Base-by-base conservation (phyloP, 257 asterid species). In the Solanum phureja region DNA sequence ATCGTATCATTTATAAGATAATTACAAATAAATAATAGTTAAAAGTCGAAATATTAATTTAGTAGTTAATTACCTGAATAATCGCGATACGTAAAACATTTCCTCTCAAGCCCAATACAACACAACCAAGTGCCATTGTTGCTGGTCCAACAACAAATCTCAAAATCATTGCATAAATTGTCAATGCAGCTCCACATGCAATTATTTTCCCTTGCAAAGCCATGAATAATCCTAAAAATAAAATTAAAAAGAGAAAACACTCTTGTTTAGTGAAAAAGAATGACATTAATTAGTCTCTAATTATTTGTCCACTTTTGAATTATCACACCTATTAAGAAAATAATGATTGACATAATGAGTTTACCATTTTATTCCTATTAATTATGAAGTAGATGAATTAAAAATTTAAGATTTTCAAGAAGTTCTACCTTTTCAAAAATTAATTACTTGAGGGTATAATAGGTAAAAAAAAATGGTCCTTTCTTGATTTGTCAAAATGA, bases 181-280 rank as follows among this genome's bases (percentile, higher is more conserved):
- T 90, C 37, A 92, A 72, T 8, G 86, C 83, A 3, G 83, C 83
- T 29, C 98, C 95, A 86, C 95, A 94, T 2, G 95, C 90, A 44
- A 94, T 73, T 75, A 94, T 40, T 18, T 90, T 94, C 86, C 88
- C 91, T 88, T 91, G 95, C 83, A 89, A 56, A 10, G 93, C 96
- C 95, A 92, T 93, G 92, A 93, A 94, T 19, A 94, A 71, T 21
- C 98, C 98, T 93, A 83, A 73, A 58, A 6, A 1, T 13, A 37
- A 73, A 37, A 42, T 4, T 68, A n/a, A 11, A 3, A 18, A 9
- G n/a, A 42, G 12, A 27, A n/a, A 14, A 60, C 12, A 27, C 38
- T 33, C 4, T 69, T 10, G 10, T 29, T 86, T 21, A 86, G 66
- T 33, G 21, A 18, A 19, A 42, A 74, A 4, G 7, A 46, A 21